Conservation (phyloP, 2,329 filamentous ascomycete species). For the Ilyonectria robusta region DNA sequence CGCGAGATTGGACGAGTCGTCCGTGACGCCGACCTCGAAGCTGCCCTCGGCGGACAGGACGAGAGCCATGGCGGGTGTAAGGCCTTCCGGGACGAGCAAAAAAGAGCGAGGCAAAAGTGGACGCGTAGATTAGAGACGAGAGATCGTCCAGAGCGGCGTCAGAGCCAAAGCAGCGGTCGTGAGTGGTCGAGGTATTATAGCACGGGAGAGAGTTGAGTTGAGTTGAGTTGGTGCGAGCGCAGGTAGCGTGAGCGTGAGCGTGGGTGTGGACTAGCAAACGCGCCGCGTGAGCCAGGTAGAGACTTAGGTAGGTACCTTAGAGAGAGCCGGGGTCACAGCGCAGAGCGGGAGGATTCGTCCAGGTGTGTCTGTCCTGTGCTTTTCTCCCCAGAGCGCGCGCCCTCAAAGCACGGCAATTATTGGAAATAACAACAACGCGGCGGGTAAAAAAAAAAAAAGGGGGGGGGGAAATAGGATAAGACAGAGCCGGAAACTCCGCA, state of each 20-base stretch:
- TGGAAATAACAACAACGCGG: slow-evolving; percentile 26
- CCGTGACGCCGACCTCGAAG: slow-evolving; percentile 45
- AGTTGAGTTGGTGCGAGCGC: slow-evolving; percentile 12
- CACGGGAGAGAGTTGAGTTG: slow-evolving; percentile 10
- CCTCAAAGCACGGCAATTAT: slow-evolving; percentile 24
- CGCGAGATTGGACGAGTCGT: slow-evolving; percentile 66
- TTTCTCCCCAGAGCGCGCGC: slow-evolving; percentile 18
- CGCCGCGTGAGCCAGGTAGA: slow-evolving; percentile 19
- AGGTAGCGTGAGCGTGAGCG: slow-evolving; percentile 25
- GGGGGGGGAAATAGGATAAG: neutral
- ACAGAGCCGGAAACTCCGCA: neutral
- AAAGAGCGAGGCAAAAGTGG: slow-evolving; percentile 3
- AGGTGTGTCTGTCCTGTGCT: slow-evolving; percentile 11
- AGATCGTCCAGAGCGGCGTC: slow-evolving; percentile 24
- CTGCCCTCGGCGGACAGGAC: slow-evolving; percentile 51
- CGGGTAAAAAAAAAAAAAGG: neutral
- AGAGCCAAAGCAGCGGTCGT: slow-evolving; percentile 5
- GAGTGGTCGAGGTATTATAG: slow-evolving; percentile 12
- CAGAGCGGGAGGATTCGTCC: slow-evolving; percentile 1
- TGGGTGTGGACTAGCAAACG: slow-evolving; percentile 21
- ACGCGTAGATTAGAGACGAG: slow-evolving; percentile 38
- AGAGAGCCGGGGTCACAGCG: neutral
- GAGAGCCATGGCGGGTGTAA: slow-evolving; percentile 49
- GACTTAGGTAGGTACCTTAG: neutral
- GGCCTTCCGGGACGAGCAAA: neutral